Percentiles rank a stretch among this genome's conserved stretches.
Evolutionary conservation across 2,329 filamentous ascomycete genomes (phyloP).

Genomic region (Penicillium decumbens): DNA sequence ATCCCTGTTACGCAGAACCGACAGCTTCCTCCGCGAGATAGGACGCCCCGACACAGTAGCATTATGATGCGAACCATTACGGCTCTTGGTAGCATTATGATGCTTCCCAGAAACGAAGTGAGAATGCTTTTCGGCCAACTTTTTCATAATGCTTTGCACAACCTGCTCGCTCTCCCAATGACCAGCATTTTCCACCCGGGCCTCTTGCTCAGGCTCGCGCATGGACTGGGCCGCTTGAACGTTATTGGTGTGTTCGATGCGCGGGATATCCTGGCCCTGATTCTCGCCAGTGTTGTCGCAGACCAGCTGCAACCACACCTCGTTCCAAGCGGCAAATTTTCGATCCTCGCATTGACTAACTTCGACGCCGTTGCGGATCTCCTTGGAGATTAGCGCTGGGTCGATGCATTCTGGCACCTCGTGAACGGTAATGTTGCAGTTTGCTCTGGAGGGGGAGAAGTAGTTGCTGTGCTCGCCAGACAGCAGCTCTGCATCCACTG

Average conservation of each 20-base stretch:
- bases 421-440: slow-evolving; percentile 33
- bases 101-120: slow-evolving; percentile 17
- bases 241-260: slow-evolving; percentile 8
- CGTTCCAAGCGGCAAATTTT: slow-evolving; percentile 23
- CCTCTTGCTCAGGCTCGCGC: slow-evolving; percentile 16
- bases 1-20: slow-evolving; percentile 19
- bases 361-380: slow-evolving; percentile 20
- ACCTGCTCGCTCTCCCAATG: slow-evolving; percentile 17
- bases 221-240: slow-evolving; percentile 10
- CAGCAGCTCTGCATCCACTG: slow-evolving; percentile 25
- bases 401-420: slow-evolving; percentile 33
- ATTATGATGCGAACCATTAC: slow-evolving; percentile 6
- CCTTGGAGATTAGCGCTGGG: slow-evolving; percentile 24
- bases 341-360: slow-evolving; percentile 25
- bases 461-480: slow-evolving; percentile 13
- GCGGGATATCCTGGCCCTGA: slow-evolving; percentile 7
- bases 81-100: slow-evolving; percentile 6
- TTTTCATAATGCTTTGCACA: slow-evolving; percentile 18
- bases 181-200: slow-evolving; percentile 17
- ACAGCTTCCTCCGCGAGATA: slow-evolving; percentile 19
- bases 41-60: slow-evolving; percentile 12
- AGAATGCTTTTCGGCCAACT: slow-evolving; percentile 13
- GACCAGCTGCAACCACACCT: slow-evolving; percentile 31
- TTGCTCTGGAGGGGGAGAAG: slow-evolving; percentile 10
- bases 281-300: slow-evolving; percentile 19